These are phyloP conservation scores for Linderniella brevidens DNA, from an alignment of 257 asterid genomes.

Conservation along the genomic window DNA sequence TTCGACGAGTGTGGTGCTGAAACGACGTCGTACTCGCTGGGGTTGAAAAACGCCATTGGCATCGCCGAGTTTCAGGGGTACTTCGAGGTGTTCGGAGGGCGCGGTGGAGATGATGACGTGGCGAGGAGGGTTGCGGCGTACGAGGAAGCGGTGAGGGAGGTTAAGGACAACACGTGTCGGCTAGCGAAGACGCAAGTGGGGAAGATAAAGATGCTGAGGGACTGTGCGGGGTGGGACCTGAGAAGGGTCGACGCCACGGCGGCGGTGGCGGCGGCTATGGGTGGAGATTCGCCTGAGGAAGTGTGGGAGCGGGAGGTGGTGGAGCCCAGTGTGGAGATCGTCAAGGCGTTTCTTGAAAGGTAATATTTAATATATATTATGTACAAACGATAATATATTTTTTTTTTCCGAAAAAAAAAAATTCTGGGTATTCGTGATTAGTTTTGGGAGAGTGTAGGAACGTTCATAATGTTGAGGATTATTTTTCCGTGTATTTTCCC, in stretches of 20 bases:
- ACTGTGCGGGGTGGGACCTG: conserved; percentile 61
- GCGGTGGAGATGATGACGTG: conserved; percentile 7
- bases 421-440: no score
- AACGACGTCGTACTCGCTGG: conserved; percentile 19
- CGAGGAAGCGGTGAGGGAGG: conserved; percentile 44
- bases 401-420: no score
- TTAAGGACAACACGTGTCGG: conserved; percentile 65
- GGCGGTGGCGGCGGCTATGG: conserved; percentile 29
- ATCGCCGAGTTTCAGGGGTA: conserved; percentile 63
- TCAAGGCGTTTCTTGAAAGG: conserved; percentile 68
- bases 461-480: no score
- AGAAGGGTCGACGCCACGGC: conserved; percentile 70
- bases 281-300: conserved; percentile 26
- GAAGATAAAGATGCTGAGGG: conserved; percentile 60
- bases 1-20: conserved; percentile 13
- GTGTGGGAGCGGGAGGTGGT: conserved; percentile 58
- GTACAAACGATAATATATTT: no score
- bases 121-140: conserved; percentile 14
- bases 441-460: no score
- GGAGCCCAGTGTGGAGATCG: conserved; percentile 73
- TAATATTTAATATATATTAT: no score
- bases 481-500: no score
- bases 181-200: conserved; percentile 50
- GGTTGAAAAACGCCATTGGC: conserved; percentile 67
- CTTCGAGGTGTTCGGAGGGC: conserved; percentile 12